Evolutionary conservation across 176 grass and related monocot genomes (phyloP).

Genomic region (Areca catechu): DNA sequence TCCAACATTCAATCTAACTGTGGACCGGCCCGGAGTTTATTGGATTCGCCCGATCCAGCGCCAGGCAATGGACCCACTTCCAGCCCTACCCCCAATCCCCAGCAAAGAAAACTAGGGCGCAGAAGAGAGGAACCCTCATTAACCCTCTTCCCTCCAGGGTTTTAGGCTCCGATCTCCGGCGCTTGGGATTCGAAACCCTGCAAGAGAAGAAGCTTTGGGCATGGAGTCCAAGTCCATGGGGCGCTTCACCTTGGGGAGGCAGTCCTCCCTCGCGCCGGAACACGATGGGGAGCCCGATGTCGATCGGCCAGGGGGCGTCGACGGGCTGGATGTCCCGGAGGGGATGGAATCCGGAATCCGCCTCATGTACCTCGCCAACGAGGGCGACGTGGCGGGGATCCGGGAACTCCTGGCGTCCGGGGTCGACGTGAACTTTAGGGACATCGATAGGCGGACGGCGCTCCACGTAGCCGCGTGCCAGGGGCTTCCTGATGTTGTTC

Average conservation of each 20-base stretch:
- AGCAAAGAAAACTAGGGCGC: no score
- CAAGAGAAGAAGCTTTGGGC: not conserved
- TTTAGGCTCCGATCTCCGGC: no score
- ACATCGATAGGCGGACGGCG: conserved; percentile 80
- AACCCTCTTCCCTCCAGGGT: no score
- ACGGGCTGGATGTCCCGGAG: conserved; percentile 4
- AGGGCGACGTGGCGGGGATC: conserved; percentile 61
- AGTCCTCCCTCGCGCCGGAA: conserved; percentile 73
- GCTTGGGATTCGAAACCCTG: no score
- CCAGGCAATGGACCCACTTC: no score
- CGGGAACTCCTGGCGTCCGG: conserved; percentile 53
- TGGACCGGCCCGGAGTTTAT: no score
- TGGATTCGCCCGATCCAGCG: no score
- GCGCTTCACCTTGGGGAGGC: conserved; percentile 58
- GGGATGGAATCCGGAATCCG: conserved; percentile 34
- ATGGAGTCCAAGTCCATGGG: conserved; percentile 37
- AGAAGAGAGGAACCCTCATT: no score
- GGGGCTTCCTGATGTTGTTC: conserved; percentile 49
- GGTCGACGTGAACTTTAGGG: conserved; percentile 75
- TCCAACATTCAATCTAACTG: no score
- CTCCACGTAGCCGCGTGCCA: conserved; percentile 84
- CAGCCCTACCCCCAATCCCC: no score
- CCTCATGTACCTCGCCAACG: conserved; percentile 85
- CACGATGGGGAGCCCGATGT: not conserved
- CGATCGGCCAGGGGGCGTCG: not conserved